A percentile compares a stretch with the other conserved stretches of the same genome.
phyloP scores from a whole-genome alignment of 208 protist species.

The Acanthamoeba healyi region DNA sequence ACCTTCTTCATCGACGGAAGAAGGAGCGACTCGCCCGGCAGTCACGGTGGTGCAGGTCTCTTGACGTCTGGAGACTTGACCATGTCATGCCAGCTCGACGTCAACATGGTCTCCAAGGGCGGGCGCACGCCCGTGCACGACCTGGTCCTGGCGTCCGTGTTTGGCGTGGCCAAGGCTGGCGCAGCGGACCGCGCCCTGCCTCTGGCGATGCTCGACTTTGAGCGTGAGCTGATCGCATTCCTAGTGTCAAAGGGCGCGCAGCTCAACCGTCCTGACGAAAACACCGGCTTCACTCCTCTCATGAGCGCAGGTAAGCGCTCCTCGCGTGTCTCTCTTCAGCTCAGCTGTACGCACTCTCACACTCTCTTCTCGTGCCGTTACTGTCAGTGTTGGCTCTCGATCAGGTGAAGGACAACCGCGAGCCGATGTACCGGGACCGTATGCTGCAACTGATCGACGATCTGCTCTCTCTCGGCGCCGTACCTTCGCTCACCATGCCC shows the following conservation, averaged over 20 bases:
- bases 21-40: background rate
- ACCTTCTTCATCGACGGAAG: slow-evolving; percentile 32
- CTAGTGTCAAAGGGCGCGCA: background rate
- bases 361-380: background rate
- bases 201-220: background rate
- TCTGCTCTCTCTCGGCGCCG: slow-evolving; percentile 24
- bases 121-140: background rate
- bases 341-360: no score
- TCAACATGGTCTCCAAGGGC: background rate
- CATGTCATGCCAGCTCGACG: background rate
- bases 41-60: no score
- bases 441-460: background rate
- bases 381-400: background rate
- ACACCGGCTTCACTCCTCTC: slow-evolving; percentile 42
- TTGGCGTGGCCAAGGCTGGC: background rate
- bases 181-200: background rate
- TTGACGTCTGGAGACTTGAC: background rate
- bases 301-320: background rate
- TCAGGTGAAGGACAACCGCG: background rate
- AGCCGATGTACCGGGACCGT: background rate
- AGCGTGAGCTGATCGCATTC: background rate
- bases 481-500: background rate
- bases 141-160: slow-evolving; percentile 41
- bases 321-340: background rate
- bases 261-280: background rate